phyloP scores from a whole-genome alignment of 2,329 filamentous ascomycete species.

The Cladophialophora chaetospira region DNA sequence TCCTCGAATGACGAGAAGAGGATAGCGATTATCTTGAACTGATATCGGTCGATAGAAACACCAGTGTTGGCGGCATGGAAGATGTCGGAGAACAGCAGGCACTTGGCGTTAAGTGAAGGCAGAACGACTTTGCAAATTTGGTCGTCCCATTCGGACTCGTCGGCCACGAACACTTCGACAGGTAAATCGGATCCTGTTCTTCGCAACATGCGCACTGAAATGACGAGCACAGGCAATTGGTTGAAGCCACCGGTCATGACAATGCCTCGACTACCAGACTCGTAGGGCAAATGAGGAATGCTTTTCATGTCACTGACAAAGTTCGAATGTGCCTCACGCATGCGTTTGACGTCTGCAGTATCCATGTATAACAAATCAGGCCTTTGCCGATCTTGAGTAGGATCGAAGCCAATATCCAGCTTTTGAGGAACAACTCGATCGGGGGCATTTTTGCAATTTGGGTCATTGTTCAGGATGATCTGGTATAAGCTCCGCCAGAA shows the following conservation, averaged over 20 bases:
- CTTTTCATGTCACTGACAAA: conserved; percentile 42
- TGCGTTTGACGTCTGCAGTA: conserved; percentile 38
- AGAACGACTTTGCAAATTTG: conserved; percentile 43
- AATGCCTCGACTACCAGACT: conserved; percentile 43
- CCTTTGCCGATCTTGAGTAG: conserved; percentile 33
- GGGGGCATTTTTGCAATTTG: conserved; percentile 28
- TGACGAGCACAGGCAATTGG: conserved; percentile 42
- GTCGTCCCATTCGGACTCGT: conserved; percentile 41
- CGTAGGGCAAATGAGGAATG: conserved; percentile 36
- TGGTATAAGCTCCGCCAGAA: conserved; percentile 32
- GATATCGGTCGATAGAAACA: conserved; percentile 41
- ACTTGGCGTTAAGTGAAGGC: conserved; percentile 43
- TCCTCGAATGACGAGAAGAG: conserved; percentile 62
- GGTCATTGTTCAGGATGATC: conserved; percentile 32
- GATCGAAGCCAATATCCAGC: conserved; percentile 30
- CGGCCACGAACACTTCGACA: conserved; percentile 46
- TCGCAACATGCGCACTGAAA: conserved; percentile 47
- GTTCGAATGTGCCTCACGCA: conserved; percentile 44
- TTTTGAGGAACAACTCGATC: conserved; percentile 32
- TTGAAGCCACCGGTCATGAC: conserved; percentile 46
- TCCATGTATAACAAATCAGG: conserved; percentile 42
- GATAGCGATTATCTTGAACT: conserved; percentile 60
- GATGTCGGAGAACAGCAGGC: conserved; percentile 39
- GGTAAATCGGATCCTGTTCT: conserved; percentile 43
- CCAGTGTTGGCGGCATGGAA: conserved; percentile 26